Evolutionary conservation across 306 rosid genomes (phyloP).

Genomic region (Delonix regia): DNA sequence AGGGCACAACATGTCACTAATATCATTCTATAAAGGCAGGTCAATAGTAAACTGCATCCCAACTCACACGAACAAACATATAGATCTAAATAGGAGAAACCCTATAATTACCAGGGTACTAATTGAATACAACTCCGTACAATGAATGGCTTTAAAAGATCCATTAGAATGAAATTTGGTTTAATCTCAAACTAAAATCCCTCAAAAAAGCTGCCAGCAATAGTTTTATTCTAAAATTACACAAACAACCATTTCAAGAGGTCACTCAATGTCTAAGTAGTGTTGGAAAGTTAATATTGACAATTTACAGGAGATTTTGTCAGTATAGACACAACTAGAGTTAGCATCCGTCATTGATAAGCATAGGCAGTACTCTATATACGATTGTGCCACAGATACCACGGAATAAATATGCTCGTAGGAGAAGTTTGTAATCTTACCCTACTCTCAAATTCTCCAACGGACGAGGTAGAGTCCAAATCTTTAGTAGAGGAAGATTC

Average conservation of each 20-base stretch:
- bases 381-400: constrained; percentile 24
- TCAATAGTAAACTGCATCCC: constrained; percentile 27
- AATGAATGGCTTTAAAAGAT: constrained; percentile 28
- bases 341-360: constrained; percentile 18
- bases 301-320: background rate
- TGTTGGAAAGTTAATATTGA: constrained; percentile 5
- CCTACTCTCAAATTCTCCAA: constrained; percentile 47
- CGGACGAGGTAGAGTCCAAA: constrained; percentile 39
- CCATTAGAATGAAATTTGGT: constrained; percentile 12
- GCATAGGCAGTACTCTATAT: constrained; percentile 17
- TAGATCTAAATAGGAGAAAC: constrained; percentile 32
- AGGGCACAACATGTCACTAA: constrained; percentile 17
- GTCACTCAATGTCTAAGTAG: constrained; percentile 3
- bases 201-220: constrained; percentile 12
- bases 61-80: constrained; percentile 30
- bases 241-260: constrained; percentile 22
- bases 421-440: constrained; percentile 38
- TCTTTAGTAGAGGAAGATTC: constrained; percentile 50
- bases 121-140: constrained; percentile 1
- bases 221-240: background rate
- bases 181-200: constrained; percentile 7
- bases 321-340: constrained; percentile 1
- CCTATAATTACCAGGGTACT: constrained; percentile 23
- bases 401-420: constrained; percentile 19
- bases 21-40: constrained; percentile 26